A percentile compares a stretch with the other conserved stretches of the same genome.
These are phyloP conservation scores for Closterium sp. DNA, from an alignment of 139 green algal species.

Conservation along the genomic window DNA sequence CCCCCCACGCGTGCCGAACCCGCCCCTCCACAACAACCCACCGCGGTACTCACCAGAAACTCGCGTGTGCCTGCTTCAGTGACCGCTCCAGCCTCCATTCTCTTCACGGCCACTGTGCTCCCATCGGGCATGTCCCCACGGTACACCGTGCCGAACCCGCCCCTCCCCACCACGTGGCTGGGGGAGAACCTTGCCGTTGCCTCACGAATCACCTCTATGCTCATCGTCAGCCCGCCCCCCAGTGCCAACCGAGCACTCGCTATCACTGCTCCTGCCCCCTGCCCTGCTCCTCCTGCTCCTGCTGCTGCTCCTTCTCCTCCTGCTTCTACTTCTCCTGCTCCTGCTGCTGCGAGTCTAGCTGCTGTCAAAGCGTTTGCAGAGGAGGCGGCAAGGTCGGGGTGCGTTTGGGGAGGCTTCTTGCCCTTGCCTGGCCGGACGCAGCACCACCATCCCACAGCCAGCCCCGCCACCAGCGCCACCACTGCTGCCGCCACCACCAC, in stretches of 20 bases:
- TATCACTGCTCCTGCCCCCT: too few relatives aligned
- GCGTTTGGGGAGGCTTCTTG: not conserved
- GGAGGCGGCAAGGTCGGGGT: not conserved
- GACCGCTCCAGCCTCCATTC: not conserved
- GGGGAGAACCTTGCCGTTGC: not conserved
- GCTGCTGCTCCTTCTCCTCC: not conserved
- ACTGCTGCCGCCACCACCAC: not conserved
- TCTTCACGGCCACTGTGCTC: not conserved
- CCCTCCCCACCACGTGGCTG: not conserved
- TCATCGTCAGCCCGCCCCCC: not conserved
- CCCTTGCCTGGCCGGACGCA: not conserved
- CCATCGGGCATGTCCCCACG: not conserved
- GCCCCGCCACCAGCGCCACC: not conserved
- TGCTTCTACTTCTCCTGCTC: not conserved
- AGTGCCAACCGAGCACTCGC: too few relatives aligned
- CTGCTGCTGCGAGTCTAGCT: not conserved
- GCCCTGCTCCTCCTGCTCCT: too few relatives aligned
- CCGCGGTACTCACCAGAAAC: not conserved
- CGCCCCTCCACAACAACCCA: too few relatives aligned
- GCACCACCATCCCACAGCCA: not conserved
- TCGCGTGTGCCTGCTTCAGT: not conserved
- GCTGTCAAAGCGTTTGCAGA: not conserved
- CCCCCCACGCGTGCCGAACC: too few relatives aligned
- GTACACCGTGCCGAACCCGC: constrained; percentile 10
- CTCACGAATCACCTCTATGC: constrained; percentile 1